A percentile compares a stretch with the other conserved stretches of the same genome.
Evolutionary conservation across 257 asterid species (phyloP).

Genomic region (Nicotiana paniculata): DNA sequence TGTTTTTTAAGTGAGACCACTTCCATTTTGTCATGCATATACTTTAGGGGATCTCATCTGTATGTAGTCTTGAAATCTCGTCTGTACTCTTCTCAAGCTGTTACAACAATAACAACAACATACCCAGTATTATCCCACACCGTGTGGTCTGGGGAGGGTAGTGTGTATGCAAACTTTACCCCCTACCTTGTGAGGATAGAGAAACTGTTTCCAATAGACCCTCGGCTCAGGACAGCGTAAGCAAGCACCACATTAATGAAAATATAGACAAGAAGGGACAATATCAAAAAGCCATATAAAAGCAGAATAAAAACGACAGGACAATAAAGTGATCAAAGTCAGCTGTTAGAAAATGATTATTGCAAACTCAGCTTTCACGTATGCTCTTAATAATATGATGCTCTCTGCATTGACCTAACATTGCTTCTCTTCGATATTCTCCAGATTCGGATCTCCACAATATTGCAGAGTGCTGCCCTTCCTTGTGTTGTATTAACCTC

Average conservation of each 20-base stretch:
- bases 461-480: constrained; percentile 52
- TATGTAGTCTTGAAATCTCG: not conserved
- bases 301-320: no score
- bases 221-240: no score
- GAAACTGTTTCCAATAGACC: no score
- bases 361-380: not conserved
- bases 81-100: not conserved
- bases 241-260: no score
- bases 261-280: no score
- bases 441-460: constrained; percentile 59
- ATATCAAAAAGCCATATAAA: no score
- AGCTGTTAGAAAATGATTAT: not conserved
- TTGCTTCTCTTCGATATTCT: constrained; percentile 9
- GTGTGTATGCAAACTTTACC: no score
- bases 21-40: not conserved
- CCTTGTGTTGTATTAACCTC: constrained; percentile 54
- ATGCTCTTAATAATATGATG: not conserved
- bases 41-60: not conserved
- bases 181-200: no score
- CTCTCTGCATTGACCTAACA: constrained; percentile 9
- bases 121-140: no score
- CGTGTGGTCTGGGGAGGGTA: no score
- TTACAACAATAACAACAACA: not conserved
- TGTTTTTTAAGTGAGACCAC: not conserved
- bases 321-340: no score